These are phyloP conservation scores for Fusarium solani-melongenae DNA, from an alignment of 2,329 filamentous ascomycete genomes.

Conservation along the genomic window DNA sequence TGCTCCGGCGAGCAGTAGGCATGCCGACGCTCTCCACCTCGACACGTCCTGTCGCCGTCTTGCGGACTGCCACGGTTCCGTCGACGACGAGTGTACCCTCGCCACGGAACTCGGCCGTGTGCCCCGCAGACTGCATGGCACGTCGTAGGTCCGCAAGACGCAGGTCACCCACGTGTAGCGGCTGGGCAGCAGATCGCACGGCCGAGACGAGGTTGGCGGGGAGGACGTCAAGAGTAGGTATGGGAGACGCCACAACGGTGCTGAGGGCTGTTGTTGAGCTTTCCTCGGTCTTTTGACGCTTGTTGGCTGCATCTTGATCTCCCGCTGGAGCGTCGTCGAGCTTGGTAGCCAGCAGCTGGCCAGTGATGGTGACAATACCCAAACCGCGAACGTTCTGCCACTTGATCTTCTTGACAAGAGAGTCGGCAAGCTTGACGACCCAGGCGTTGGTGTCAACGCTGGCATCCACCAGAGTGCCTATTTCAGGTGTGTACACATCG, in stretches of 20 bases:
- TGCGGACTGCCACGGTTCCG: conserved; percentile 86
- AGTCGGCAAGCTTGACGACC: conserved; percentile 89
- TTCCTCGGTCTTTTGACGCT: conserved; percentile 60
- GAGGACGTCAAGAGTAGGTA: conserved; percentile 66
- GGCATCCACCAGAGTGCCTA: conserved; percentile 83
- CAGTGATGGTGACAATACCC: conserved; percentile 92
- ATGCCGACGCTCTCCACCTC: conserved; percentile 83
- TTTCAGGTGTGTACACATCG: conserved; percentile 83
- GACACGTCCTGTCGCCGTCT: conserved; percentile 86
- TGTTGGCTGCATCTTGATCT: conserved; percentile 59
- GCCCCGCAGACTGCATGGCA: conserved; percentile 83
- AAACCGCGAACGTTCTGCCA: conserved; percentile 95
- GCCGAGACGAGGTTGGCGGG: conserved; percentile 74
- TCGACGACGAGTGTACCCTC: conserved; percentile 94
- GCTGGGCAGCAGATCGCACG: conserved; percentile 81
- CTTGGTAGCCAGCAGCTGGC: conserved; percentile 63
- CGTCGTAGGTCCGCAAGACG: conserved; percentile 88
- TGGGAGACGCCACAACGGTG: conserved; percentile 39
- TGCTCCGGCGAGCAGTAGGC: conserved; percentile 60
- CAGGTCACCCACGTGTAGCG: conserved; percentile 93
- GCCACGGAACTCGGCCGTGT: conserved; percentile 91
- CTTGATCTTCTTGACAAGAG: conserved; percentile 85
- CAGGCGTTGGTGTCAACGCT: conserved; percentile 98
- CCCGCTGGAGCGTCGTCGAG: conserved; percentile 53
- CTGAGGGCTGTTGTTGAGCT: conserved; percentile 42